A percentile compares a stretch with the other conserved stretches of the same genome.
Conservation (phyloP, 176 grass and related monocot species). For the Ensete glaucum region DNA sequence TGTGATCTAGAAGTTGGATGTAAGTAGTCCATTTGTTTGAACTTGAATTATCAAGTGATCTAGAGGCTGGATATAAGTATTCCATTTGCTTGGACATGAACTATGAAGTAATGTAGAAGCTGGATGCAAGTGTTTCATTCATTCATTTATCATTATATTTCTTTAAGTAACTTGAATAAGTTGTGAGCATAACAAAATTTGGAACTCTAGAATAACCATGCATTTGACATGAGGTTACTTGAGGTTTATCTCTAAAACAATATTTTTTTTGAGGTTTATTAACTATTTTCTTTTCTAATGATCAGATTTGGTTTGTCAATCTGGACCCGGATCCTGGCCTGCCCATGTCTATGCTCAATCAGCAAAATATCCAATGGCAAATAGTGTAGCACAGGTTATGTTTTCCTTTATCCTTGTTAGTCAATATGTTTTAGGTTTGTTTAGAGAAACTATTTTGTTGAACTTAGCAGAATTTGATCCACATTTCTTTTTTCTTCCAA, state of each 20-base stretch:
- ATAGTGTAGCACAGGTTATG: conserved; percentile 93
- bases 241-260: background rate
- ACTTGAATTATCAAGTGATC: no score
- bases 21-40: no score
- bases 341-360: conserved; percentile 75
- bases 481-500: no score
- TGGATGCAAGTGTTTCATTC: no score
- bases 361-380: conserved; percentile 95
- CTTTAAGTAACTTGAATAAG: no score
- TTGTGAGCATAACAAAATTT: background rate
- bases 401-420: background rate
- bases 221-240: background rate
- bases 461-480: no score
- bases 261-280: background rate
- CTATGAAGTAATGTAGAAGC: no score
- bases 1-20: no score
- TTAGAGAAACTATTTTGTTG: background rate
- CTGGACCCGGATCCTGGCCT: conserved; percentile 90
- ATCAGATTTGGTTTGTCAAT: conserved; percentile 98
- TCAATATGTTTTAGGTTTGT: conserved; percentile 5
- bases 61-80: no score
- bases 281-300: conserved; percentile 14
- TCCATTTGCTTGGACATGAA: no score
- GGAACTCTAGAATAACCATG: background rate
- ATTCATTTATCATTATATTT: background rate